These are phyloP conservation scores for Parachaetomium inaequale DNA, from an alignment of 495 filamentous ascomycete genomes.

Conservation along the genomic window DNA sequence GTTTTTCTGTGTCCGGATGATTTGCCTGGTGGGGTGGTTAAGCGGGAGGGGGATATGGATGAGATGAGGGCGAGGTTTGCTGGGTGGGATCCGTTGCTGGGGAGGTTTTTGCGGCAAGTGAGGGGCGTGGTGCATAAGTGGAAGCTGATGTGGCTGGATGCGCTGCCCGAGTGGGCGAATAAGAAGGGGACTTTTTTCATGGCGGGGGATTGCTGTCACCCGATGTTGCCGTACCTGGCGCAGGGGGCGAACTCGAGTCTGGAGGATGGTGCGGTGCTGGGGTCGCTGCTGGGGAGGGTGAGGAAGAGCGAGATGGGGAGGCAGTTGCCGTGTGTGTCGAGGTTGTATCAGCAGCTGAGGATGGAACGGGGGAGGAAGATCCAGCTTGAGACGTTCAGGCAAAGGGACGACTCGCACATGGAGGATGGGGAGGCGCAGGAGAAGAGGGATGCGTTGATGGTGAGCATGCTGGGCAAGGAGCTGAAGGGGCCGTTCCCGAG, in stretches of 20 bases:
- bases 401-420: slow-evolving; percentile 60
- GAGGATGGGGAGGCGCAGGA: slow-evolving; percentile 53
- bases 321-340: slow-evolving; percentile 48
- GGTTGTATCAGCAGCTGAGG: slow-evolving; percentile 57
- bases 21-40: slow-evolving; percentile 43
- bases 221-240: slow-evolving; percentile 65
- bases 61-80: slow-evolving; percentile 51
- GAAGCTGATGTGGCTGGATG: slow-evolving; percentile 48
- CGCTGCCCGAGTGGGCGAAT: slow-evolving; percentile 41
- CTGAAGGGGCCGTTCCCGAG: slow-evolving; percentile 53
- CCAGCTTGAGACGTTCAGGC: slow-evolving; percentile 48
- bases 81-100: slow-evolving; percentile 52
- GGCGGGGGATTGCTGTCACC: slow-evolving; percentile 62
- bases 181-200: slow-evolving; percentile 40
- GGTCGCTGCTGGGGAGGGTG: slow-evolving; percentile 52
- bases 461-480: slow-evolving; percentile 37
- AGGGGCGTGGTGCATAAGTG: slow-evolving; percentile 50
- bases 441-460: slow-evolving; percentile 49
- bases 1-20: slow-evolving; percentile 55
- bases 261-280: slow-evolving; percentile 54
- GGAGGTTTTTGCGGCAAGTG: slow-evolving; percentile 45
- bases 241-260: slow-evolving; percentile 56
- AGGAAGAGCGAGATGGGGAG: slow-evolving; percentile 41
- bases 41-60: slow-evolving; percentile 40
- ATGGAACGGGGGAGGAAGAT: slow-evolving; percentile 58